Conservation (phyloP, 805 yeast species). For the Candida maesae region DNA sequence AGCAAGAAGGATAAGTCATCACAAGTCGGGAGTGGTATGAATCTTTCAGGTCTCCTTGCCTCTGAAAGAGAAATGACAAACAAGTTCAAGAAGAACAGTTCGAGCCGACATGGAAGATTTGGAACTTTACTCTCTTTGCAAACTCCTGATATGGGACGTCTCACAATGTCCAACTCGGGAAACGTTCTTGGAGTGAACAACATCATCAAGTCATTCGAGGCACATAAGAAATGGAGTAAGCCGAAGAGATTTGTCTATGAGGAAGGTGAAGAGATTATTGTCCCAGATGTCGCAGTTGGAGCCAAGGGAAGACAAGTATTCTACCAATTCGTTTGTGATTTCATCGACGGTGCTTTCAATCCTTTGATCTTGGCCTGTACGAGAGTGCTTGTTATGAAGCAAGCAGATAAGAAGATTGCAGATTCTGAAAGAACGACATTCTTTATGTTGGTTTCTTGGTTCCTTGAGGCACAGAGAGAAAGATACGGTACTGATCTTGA, state of each 20-base stretch:
- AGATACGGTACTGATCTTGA: conserved; percentile 26
- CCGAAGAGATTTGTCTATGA: conserved; percentile 29
- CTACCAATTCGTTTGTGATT: conserved; percentile 47
- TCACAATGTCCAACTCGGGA: conserved; percentile 72
- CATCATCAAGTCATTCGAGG: conserved; percentile 62
- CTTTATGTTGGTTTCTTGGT: conserved; percentile 68
- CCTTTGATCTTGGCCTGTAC: conserved; percentile 54
- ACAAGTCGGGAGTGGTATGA: conserved; percentile 3
- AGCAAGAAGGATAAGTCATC: not conserved
- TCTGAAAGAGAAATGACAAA: conserved; percentile 56
- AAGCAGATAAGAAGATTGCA: conserved; percentile 16
- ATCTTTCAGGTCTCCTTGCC: conserved; percentile 41
- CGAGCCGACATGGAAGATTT: conserved; percentile 84
- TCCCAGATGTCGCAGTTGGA: conserved; percentile 27
- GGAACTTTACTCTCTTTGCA: conserved; percentile 80
- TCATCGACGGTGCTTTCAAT: conserved; percentile 74
- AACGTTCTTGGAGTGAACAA: conserved; percentile 49
- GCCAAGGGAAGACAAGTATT: conserved; percentile 9
- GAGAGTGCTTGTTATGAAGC: conserved; percentile 40
- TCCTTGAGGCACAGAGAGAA: conserved; percentile 58
- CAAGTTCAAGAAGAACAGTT: conserved; percentile 44
- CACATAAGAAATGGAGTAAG: conserved; percentile 61
- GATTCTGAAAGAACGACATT: conserved; percentile 35
- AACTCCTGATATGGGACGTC: conserved; percentile 51
- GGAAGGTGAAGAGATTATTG: conserved; percentile 27